A percentile compares a stretch with the other conserved stretches of the same genome.
Conservation (phyloP, 2,329 filamentous ascomycete species). For the Dactylellina haptotyla region DNA sequence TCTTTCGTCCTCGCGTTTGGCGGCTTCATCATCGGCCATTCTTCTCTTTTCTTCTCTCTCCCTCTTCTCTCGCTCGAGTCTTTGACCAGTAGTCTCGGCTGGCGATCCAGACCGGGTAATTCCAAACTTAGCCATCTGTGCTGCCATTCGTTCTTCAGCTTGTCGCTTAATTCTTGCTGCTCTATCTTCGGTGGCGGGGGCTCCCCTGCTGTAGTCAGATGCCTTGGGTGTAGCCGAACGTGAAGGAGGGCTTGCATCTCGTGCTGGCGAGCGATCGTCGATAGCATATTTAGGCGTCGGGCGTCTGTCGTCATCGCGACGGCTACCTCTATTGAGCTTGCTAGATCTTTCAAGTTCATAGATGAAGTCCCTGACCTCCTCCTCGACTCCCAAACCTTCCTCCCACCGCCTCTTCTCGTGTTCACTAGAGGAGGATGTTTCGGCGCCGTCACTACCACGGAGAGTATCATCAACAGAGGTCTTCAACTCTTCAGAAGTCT, state of each 20-base stretch:
- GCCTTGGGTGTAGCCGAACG: constrained; percentile 67
- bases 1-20: constrained; percentile 84
- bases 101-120: constrained; percentile 72
- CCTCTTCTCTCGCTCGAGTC: constrained; percentile 84
- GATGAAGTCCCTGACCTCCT: constrained; percentile 97
- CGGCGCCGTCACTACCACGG: constrained; percentile 75
- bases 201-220: constrained; percentile 80
- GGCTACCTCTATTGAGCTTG: constrained; percentile 74
- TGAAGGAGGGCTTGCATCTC: constrained; percentile 62
- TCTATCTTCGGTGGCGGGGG: constrained; percentile 77
- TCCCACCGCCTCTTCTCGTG: constrained; percentile 89
- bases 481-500: constrained; percentile 89
- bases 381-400: constrained; percentile 92
- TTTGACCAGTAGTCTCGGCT: constrained; percentile 82
- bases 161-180: constrained; percentile 97
- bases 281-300: constrained; percentile 59
- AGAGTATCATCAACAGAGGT: constrained; percentile 85
- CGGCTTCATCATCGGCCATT: constrained; percentile 93
- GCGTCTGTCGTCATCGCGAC: constrained; percentile 62
- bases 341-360: constrained; percentile 92
- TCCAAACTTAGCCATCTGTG: constrained; percentile 90
- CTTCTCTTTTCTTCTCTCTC: constrained; percentile 87
- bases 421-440: constrained; percentile 47
- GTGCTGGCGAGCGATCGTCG: constrained; percentile 65
- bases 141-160: constrained; percentile 95